Conservation (phyloP, 2,329 filamentous ascomycete species). For the Epichloe scottii region DNA sequence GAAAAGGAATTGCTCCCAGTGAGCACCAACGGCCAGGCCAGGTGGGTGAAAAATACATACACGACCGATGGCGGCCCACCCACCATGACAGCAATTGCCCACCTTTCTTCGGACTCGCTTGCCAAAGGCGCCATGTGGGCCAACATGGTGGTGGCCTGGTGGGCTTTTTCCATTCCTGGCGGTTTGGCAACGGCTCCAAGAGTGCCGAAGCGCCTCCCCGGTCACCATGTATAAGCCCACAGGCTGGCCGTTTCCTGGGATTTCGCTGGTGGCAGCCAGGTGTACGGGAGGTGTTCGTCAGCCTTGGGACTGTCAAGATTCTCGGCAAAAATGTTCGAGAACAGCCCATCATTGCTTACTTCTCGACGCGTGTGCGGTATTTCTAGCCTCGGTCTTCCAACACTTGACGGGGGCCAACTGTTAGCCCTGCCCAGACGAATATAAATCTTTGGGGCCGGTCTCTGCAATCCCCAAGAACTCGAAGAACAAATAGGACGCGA, state of each 20-base stretch:
- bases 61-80: background rate
- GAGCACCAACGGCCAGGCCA: background rate
- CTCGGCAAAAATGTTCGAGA: too few species aligned
- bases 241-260: background rate
- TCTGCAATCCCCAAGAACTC: background rate
- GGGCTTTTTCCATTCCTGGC: background rate
- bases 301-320: background rate
- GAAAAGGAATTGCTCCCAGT: background rate
- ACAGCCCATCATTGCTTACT: background rate
- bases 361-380: background rate
- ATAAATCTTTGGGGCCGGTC: background rate
- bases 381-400: background rate
- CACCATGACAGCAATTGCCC: background rate
- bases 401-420: background rate
- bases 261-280: background rate
- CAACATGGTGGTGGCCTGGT: background rate
- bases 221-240: background rate
- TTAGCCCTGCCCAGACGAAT: background rate
- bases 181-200: background rate
- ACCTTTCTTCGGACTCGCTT: slow-evolving; percentile 4
- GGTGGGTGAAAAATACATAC: too few species aligned
- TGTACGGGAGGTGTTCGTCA: background rate
- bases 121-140: slow-evolving; percentile 3
- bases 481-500: background rate
- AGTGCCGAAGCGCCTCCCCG: background rate